Conservation (phyloP, 768 basidiomycete species). For the Lactifluus rugatus region DNA sequence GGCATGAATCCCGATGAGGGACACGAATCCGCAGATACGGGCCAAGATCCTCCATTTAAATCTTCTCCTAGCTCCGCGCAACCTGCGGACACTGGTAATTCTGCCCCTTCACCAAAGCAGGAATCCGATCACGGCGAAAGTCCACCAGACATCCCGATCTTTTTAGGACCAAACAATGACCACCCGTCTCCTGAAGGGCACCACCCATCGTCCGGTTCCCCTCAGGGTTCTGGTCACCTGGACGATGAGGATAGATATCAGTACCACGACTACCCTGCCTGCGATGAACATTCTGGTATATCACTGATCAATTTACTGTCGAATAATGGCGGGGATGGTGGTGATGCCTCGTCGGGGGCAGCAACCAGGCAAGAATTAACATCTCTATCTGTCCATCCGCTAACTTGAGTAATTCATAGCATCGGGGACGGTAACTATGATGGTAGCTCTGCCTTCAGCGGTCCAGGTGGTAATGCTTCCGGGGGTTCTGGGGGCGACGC, state of each 20-base stretch:
- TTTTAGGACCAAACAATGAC: slow-evolving; percentile 2
- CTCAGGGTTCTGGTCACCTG: not conserved
- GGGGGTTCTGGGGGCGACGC: slow-evolving; percentile 12
- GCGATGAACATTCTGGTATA: not conserved
- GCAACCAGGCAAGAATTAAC: slow-evolving; percentile 12
- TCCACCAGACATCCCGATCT: not conserved
- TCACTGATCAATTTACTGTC: slow-evolving; percentile 27
- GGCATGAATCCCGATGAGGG: not conserved
- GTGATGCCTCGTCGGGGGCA: slow-evolving; percentile 19
- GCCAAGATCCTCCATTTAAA: not conserved
- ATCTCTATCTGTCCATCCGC: not conserved
- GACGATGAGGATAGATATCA: not conserved
- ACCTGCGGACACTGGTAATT: not conserved
- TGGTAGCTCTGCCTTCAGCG: slow-evolving; percentile 1
- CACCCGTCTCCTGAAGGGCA: not conserved
- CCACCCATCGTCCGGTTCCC: not conserved
- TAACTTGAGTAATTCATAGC: not conserved
- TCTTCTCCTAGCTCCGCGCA: not conserved
- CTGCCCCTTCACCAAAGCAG: not conserved
- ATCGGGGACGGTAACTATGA: not conserved
- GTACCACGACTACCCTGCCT: not conserved
- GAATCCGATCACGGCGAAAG: not conserved
- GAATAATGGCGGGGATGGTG: slow-evolving; percentile 26
- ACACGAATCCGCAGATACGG: not conserved
- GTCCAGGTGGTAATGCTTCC: slow-evolving; percentile 12